Percentiles rank a stretch among this genome's conserved stretches.
These are phyloP conservation scores for Dendrobium nobile DNA, from an alignment of 106 monocot species.

Conservation along the genomic window DNA sequence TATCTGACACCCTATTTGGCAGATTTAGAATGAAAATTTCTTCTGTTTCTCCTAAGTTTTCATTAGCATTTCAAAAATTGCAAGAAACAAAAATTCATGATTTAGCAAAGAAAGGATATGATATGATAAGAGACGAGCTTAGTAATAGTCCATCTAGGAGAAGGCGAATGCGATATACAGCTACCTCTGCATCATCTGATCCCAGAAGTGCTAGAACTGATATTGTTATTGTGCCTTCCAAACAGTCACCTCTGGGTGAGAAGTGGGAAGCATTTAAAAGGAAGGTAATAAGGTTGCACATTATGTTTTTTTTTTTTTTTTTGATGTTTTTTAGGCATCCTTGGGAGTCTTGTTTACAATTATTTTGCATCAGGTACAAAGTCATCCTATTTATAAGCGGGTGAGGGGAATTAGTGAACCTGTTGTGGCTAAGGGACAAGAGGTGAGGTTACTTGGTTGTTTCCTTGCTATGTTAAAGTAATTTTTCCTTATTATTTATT, in stretches of 20 bases:
- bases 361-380: conserved; percentile 59
- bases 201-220: conserved; percentile 76
- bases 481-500: neutral
- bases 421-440: conserved; percentile 77
- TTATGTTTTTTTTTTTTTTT: neutral
- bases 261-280: conserved; percentile 92
- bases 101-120: conserved; percentile 71
- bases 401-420: conserved; percentile 68
- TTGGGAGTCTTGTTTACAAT: neutral
- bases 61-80: conserved; percentile 50
- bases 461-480: neutral
- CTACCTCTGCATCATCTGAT: conserved; percentile 31
- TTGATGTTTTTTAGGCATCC: neutral
- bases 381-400: conserved; percentile 67
- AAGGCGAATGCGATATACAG: conserved; percentile 36
- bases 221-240: conserved; percentile 70
- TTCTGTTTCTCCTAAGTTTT: conserved; percentile 55
- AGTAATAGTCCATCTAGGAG: conserved; percentile 37
- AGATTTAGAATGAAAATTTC: conserved; percentile 53
- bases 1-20: conserved; percentile 39
- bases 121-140: conserved; percentile 76
- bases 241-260: conserved; percentile 61
- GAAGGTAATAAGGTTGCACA: conserved; percentile 41
- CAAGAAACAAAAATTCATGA: conserved; percentile 62
- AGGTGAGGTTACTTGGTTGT: conserved; percentile 44